Evolutionary conservation across 2,329 filamentous ascomycete species (phyloP).

Genomic region (Diaporthe vaccinii): DNA sequence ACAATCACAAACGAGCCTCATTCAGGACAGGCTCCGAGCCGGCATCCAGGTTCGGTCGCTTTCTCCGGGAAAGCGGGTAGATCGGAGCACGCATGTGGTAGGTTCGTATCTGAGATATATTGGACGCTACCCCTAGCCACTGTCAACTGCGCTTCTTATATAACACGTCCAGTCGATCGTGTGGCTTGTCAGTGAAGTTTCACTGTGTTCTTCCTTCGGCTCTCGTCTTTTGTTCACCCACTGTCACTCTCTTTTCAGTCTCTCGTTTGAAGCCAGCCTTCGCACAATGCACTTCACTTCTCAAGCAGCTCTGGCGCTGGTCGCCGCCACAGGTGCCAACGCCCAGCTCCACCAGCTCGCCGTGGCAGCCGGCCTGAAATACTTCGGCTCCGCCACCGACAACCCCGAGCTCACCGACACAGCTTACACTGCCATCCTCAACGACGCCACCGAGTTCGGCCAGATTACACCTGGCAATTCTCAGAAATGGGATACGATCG

Average conservation of each 20-base stretch:
- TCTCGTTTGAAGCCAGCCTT: slow-evolving; percentile 40
- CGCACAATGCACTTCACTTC: slow-evolving; percentile 39
- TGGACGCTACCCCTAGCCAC: slow-evolving; percentile 2
- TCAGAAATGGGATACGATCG: slow-evolving; percentile 74
- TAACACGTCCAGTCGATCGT: background rate
- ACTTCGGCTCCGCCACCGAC: slow-evolving; percentile 76
- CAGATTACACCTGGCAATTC: slow-evolving; percentile 75
- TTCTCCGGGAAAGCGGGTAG: slow-evolving; percentile 28
- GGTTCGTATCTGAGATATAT: slow-evolving; percentile 33
- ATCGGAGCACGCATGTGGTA: background rate
- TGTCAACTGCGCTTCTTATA: background rate
- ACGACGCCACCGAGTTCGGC: slow-evolving; percentile 71
- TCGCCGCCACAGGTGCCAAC: slow-evolving; percentile 37
- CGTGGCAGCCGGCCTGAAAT: slow-evolving; percentile 67
- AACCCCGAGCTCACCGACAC: slow-evolving; percentile 67
- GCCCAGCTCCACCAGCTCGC: slow-evolving; percentile 65
- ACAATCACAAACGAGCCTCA: background rate
- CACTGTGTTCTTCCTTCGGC: background rate
- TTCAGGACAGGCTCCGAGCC: slow-evolving; percentile 2
- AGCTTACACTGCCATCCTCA: slow-evolving; percentile 68
- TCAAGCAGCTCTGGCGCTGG: slow-evolving; percentile 40
- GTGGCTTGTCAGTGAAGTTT: slow-evolving; percentile 2
- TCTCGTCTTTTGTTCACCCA: slow-evolving; percentile 10
- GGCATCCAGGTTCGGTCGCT: slow-evolving; percentile 12
- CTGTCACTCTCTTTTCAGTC: slow-evolving; percentile 18